phyloP scores from a whole-genome alignment of 768 basidiomycete genomes.

The Boletellus emodensis region DNA sequence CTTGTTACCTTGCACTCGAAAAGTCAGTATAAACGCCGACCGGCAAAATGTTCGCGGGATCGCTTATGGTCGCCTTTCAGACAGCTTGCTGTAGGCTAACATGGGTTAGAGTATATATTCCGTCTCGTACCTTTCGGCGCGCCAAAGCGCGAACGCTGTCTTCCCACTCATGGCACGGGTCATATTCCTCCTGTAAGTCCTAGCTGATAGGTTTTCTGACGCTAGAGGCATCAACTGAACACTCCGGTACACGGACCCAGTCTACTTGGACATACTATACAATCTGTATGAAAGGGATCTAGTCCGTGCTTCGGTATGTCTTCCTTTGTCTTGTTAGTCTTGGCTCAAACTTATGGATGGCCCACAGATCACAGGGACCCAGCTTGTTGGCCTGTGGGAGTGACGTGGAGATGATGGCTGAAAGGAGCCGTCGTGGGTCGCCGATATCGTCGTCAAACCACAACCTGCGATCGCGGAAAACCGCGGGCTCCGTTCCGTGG shows the following conservation, averaged over 20 bases:
- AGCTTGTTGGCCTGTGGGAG: neutral
- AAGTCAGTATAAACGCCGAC: constrained; percentile 18
- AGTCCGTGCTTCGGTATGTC: constrained; percentile 1
- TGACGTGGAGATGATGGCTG: constrained; percentile 1
- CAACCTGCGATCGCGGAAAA: neutral
- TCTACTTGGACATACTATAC: neutral
- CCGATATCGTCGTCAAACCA: neutral
- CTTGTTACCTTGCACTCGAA: constrained; percentile 16
- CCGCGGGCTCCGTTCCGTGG: constrained; percentile 9
- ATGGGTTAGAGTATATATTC: neutral
- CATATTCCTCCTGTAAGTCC: no score
- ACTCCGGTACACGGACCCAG: no score
- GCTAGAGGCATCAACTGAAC: no score
- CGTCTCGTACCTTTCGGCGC: neutral
- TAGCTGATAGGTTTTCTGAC: neutral
- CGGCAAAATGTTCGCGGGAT: constrained; percentile 32
- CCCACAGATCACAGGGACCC: neutral
- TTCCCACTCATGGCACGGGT: neutral
- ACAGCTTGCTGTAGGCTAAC: neutral
- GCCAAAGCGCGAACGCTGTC: neutral
- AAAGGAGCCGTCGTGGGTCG: constrained; percentile 2
- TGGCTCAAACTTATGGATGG: neutral
- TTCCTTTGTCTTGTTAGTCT: neutral
- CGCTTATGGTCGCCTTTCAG: constrained; percentile 17
- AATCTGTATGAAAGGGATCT: neutral